Conservation (phyloP, 108 stramenopile species). For the Aurantiochytrium sp. region DNA sequence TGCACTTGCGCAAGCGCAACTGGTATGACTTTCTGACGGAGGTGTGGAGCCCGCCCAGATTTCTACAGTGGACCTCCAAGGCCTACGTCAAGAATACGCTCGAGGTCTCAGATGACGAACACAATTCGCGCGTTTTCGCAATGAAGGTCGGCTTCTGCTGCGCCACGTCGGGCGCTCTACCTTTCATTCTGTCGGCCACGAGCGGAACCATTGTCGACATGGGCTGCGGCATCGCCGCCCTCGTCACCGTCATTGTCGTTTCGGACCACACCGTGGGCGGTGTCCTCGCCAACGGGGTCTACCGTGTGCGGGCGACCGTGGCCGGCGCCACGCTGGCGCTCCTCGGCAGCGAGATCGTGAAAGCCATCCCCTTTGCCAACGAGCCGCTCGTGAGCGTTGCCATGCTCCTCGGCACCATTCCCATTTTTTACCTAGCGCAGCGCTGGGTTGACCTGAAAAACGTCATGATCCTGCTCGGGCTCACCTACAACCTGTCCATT, state of each 20-base stretch:
- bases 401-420: not conserved
- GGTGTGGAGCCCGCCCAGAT: not conserved
- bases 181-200: not conserved
- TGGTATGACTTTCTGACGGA: not conserved
- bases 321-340: not conserved
- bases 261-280: not conserved
- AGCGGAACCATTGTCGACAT: not conserved
- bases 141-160: not conserved
- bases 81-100: not conserved
- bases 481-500: not conserved
- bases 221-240: not conserved
- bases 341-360: not conserved
- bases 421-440: not conserved
- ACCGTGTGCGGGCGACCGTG: not conserved
- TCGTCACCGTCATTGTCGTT: not conserved
- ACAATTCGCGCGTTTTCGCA: constrained; percentile 18
- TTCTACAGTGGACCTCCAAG: not conserved
- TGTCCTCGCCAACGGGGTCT: not conserved
- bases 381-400: not conserved
- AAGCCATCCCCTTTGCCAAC: not conserved
- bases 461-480: not conserved
- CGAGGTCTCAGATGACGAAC: not conserved
- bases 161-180: not conserved
- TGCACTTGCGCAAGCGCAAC: not conserved
- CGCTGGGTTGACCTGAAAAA: not conserved